These are phyloP conservation scores for Pelargonium nanum DNA, from an alignment of 345 rosid species.

Conservation along the genomic window DNA sequence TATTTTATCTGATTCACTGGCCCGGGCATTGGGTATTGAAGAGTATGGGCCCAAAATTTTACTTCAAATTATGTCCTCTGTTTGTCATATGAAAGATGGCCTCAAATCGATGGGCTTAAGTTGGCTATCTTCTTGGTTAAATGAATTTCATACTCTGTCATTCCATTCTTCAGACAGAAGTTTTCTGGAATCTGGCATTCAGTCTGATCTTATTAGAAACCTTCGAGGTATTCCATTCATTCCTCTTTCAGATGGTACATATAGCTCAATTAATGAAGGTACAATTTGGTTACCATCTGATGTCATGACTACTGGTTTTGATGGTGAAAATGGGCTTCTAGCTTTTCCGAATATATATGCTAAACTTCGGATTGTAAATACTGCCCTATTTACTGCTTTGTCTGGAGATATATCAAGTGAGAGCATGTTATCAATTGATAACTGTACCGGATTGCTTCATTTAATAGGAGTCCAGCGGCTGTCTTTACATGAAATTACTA, in stretches of 20 bases:
- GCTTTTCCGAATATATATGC: constrained; percentile 66
- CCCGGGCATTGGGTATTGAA: constrained; percentile 64
- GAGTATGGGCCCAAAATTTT: constrained; percentile 73
- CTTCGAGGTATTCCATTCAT: constrained; percentile 58
- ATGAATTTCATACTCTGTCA: constrained; percentile 34
- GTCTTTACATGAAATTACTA: constrained; percentile 82
- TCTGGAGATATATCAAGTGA: constrained; percentile 23
- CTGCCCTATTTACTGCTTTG: constrained; percentile 41
- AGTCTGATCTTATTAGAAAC: constrained; percentile 27
- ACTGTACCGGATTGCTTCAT: constrained; percentile 49
- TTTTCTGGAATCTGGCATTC: constrained; percentile 21
- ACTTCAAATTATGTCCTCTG: constrained; percentile 41
- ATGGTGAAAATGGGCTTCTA: constrained; percentile 42
- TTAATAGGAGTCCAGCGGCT: constrained; percentile 64
- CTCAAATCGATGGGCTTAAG: constrained; percentile 51
- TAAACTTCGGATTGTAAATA: constrained; percentile 58
- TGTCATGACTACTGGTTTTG: constrained; percentile 21
- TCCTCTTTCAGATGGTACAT: constrained; percentile 75
- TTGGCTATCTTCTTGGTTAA: constrained; percentile 75
- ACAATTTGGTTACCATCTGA: constrained; percentile 81
- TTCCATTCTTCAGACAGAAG: constrained; percentile 36
- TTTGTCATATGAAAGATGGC: constrained; percentile 45
- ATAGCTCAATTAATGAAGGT: constrained; percentile 55
- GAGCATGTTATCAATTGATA: constrained; percentile 26
- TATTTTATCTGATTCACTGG: constrained; percentile 61